These are phyloP conservation scores for Ballota nigra DNA, from an alignment of 257 asterid species.

Conservation along the genomic window DNA sequence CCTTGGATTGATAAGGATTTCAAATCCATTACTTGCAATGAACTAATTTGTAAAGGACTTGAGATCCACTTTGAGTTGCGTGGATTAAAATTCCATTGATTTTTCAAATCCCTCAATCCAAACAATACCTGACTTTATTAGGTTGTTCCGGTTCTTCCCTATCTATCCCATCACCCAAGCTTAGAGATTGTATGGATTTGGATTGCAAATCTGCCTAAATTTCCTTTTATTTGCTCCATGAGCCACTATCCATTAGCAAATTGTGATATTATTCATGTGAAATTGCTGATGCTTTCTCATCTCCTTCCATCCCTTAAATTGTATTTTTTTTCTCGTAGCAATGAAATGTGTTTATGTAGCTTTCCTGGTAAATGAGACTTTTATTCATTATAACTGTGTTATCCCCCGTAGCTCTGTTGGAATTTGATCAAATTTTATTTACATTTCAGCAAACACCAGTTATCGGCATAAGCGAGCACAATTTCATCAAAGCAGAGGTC, in stretches of 20 bases:
- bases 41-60: not conserved
- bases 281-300: not conserved
- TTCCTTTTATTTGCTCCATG: not conserved
- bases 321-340: not conserved
- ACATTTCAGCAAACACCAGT: not conserved
- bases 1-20: not conserved
- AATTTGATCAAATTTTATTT: not conserved
- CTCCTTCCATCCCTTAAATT: not conserved
- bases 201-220: constrained; percentile 1
- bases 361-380: not conserved
- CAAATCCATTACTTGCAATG: not conserved
- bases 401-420: not conserved
- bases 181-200: no score
- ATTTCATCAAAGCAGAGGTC: constrained; percentile 33
- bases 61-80: not conserved
- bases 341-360: not conserved
- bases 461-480: not conserved
- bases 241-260: not conserved
- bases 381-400: not conserved
- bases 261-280: not conserved
- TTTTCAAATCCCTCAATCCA: not conserved
- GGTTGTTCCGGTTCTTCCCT: not conserved
- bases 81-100: not conserved
- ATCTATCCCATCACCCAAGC: not conserved
- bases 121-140: not conserved